Evolutionary conservation across 305 asterid species (phyloP).

Genomic region (Stenogyne calaminthoides): DNA sequence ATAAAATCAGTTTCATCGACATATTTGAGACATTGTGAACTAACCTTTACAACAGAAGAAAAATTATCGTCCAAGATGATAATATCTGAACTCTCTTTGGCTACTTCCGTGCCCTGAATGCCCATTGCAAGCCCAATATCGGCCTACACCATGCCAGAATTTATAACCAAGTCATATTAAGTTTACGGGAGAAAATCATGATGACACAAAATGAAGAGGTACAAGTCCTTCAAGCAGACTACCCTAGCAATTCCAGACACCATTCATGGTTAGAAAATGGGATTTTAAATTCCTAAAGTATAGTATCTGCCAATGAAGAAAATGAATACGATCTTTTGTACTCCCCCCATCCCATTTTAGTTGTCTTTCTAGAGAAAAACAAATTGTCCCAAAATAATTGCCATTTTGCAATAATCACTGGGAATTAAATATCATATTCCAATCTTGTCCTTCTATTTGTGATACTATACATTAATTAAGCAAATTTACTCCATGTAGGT

Average conservation of each 20-base stretch:
- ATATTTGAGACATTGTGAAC: no score
- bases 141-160: constrained; percentile 55
- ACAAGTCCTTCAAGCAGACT: constrained; percentile 14
- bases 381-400: no score
- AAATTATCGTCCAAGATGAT: constrained; percentile 92
- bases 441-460: no score
- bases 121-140: constrained; percentile 99
- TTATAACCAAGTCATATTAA: constrained; percentile 19
- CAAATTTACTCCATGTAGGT: no score
- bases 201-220: not conserved
- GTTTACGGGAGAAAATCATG: constrained; percentile 21
- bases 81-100: constrained; percentile 97
- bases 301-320: constrained; percentile 1
- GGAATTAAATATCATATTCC: no score
- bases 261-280: not conserved
- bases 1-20: no score
- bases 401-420: no score
- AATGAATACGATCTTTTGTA: not conserved
- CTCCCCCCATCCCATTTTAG: no score
- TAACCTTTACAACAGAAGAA: constrained; percentile 92
- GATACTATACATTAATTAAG: no score
- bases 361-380: no score
- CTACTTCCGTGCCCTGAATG: constrained; percentile 96
- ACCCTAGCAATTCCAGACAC: not conserved
- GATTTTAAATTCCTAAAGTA: not conserved